Conservation (phyloP, 2,329 filamentous ascomycete genomes). For the Cryphonectria japonica region DNA sequence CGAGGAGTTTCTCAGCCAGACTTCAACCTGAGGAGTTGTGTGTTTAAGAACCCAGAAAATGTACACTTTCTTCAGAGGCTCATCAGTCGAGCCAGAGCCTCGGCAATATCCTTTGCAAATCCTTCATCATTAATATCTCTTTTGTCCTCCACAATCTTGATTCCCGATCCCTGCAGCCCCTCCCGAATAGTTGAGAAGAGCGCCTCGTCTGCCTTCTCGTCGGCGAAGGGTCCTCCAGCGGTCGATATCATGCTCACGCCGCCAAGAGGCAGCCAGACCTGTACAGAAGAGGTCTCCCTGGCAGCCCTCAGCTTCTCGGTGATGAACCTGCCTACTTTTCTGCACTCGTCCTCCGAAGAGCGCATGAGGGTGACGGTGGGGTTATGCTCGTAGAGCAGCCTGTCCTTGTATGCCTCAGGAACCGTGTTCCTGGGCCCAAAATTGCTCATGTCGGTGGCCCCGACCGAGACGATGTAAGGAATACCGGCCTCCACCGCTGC, state of each 20-base stretch:
- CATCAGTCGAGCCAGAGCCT: constrained; percentile 42
- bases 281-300: constrained; percentile 45
- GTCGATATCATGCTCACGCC: constrained; percentile 66
- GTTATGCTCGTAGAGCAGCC: constrained; percentile 67
- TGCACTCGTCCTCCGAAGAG: constrained; percentile 61
- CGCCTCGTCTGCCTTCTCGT: constrained; percentile 47
- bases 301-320: constrained; percentile 60
- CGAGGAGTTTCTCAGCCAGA: constrained; percentile 19
- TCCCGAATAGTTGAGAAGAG: constrained; percentile 57
- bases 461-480: constrained; percentile 54
- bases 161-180: constrained; percentile 51
- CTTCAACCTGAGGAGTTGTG: background rate
- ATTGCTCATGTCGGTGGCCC: constrained; percentile 65
- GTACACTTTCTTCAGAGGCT: constrained; percentile 17
- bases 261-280: constrained; percentile 62
- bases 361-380: constrained; percentile 68
- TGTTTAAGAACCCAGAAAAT: background rate
- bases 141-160: constrained; percentile 53
- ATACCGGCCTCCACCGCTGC: constrained; percentile 61
- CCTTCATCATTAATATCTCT: constrained; percentile 57
- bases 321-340: constrained; percentile 59
- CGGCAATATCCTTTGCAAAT: constrained; percentile 54
- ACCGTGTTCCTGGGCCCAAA: constrained; percentile 62
- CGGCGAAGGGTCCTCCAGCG: constrained; percentile 56
- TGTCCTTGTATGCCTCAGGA: constrained; percentile 55